Evolutionary conservation across 1,139 yeast species (phyloP), one percentile per base, ranked within the genome.

Genomic region (Pichia sp.): DNA sequence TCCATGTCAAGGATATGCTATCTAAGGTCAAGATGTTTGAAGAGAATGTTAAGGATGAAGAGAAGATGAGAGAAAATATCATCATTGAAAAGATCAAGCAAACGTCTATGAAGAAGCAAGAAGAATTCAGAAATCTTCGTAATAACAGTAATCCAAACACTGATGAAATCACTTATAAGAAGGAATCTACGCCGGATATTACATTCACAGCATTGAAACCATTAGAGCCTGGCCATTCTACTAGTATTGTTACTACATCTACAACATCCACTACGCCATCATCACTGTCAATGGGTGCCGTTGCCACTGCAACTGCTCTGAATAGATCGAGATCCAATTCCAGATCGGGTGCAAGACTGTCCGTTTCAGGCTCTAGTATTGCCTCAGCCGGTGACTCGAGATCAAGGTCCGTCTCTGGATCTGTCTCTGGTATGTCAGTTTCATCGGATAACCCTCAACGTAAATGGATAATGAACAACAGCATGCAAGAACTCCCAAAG

Each of bases 1-100:
- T 76, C 50, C 83, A 83, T 58, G 83, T 78, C 8, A 42, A 36
- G 17, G 42, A 48, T 17, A 33, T 52, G 12, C 27, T 38, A 30
- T 28, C 22, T 14, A 45, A 44, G 4, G 21, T 43, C 15, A 31
- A 36, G 18, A 28, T 22, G 9, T 38, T 7, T 17, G 33, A 32
- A 9, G 8, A 42, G 9, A n/a, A 36, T 11, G 17, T 6, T 22
- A 21, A 24, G 18, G 31, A 12, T 5, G 19, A 22, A 14, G 31
- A 15, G 2, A 10, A 17, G 8, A 24, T 4, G 4, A 15, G 14
- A 14, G 22, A 28, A 4, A 18, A n/a, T 30, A 11, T 14, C 12
- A 21, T 14, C 7, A 39, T 19, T 32, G 19, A 22, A 4, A 35
- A 18, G n/a, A 28, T 28, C 14, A 28, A 28, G n/a, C 6, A 28